A percentile compares a stretch with the other conserved stretches of the same genome.
These are phyloP conservation scores for Santalum album DNA, from an alignment of 164 flowering plant species.

Conservation along the genomic window DNA sequence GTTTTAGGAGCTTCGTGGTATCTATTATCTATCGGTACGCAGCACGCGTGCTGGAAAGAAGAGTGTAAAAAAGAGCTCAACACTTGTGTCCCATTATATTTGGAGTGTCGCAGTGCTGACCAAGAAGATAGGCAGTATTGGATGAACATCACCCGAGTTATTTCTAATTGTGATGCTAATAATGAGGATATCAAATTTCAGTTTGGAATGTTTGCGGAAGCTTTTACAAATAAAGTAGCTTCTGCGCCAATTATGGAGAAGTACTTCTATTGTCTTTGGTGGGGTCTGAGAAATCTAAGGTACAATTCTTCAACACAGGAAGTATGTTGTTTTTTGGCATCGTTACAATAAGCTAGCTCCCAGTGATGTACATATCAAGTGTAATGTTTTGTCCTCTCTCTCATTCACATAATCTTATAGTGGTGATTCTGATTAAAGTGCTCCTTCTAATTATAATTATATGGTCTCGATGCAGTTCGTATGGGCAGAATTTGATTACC, in stretches of 20 bases:
- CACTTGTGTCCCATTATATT: conserved; percentile 29
- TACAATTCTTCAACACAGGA: conserved; percentile 12
- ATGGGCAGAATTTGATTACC: conserved; percentile 66
- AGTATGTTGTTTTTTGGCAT: too few relatives aligned
- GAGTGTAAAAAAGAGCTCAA: conserved; percentile 39
- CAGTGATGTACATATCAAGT: too few relatives aligned
- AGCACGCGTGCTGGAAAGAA: conserved; percentile 59
- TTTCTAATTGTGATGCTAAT: conserved; percentile 40
- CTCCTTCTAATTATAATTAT: background rate
- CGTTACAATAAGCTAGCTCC: too few relatives aligned
- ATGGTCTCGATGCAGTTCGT: conserved; percentile 53
- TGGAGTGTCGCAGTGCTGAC: conserved; percentile 36
- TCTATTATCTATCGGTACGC: conserved; percentile 55
- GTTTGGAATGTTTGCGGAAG: conserved; percentile 81
- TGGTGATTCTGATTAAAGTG: too few relatives aligned
- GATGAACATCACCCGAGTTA: conserved; percentile 48
- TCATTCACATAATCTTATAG: too few relatives aligned
- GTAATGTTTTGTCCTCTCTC: background rate
- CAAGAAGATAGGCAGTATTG: conserved; percentile 34
- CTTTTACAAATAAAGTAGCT: conserved; percentile 53
- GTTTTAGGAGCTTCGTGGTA: conserved; percentile 89
- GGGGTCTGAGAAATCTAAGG: conserved; percentile 90
- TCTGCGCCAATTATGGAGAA: conserved; percentile 36
- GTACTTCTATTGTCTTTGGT: conserved; percentile 88
- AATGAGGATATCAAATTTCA: conserved; percentile 24